Conservation (phyloP, 306 rosid species). For the Trichosanthes truncata region DNA sequence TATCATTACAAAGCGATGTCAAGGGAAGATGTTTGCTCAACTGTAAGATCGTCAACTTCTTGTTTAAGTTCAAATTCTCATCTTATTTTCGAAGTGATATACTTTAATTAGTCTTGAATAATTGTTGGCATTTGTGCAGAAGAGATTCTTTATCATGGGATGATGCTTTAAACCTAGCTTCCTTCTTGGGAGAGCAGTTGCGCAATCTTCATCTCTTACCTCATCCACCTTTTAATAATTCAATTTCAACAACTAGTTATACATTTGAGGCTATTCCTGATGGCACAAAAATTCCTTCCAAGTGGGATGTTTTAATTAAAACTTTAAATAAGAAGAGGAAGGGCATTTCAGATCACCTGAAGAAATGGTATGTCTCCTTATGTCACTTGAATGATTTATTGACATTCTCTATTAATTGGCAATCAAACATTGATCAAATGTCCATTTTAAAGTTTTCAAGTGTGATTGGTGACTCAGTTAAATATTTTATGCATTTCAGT, state of each 20-base stretch:
- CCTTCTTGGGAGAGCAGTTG: conserved; percentile 81
- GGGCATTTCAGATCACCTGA: conserved; percentile 47
- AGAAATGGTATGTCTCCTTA: conserved; percentile 47
- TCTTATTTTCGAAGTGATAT: background rate
- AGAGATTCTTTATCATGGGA: conserved; percentile 55
- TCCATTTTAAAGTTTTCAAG: background rate
- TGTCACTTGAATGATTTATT: background rate
- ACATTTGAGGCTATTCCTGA: conserved; percentile 23
- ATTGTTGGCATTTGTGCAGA: conserved; percentile 37
- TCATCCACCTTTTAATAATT: conserved; percentile 41
- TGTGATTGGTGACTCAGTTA: background rate
- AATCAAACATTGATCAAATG: background rate
- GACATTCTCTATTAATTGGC: background rate
- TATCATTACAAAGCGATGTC: conserved; percentile 61
- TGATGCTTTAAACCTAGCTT: conserved; percentile 58
- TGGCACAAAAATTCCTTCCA: conserved; percentile 42
- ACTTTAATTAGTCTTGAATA: conserved; percentile 12
- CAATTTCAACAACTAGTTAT: conserved; percentile 21
- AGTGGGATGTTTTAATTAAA: conserved; percentile 55
- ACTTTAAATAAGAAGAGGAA: conserved; percentile 61
- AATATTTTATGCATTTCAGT: background rate
- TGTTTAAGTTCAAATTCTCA: background rate
- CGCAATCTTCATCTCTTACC: conserved; percentile 78
- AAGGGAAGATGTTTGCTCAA: conserved; percentile 74
- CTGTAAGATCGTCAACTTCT: conserved; percentile 43